Evolutionary conservation across 768 basidiomycete species (phyloP).

Genomic region (Trametopsis cervina): DNA sequence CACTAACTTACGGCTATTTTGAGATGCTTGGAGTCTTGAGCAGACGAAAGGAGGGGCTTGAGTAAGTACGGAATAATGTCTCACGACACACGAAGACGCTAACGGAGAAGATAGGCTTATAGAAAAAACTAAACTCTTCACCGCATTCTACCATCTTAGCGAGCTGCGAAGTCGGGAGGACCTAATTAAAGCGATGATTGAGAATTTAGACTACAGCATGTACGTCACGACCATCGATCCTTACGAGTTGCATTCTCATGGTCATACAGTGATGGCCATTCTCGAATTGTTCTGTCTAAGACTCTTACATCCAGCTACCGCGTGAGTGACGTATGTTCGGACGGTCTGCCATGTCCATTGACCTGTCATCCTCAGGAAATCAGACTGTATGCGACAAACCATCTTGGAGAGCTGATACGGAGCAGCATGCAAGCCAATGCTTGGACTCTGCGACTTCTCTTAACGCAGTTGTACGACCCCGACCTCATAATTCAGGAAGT

Average conservation of each 20-base stretch:
- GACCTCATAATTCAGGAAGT: slow-evolving; percentile 84
- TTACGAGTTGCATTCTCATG: slow-evolving; percentile 9
- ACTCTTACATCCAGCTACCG: slow-evolving; percentile 91
- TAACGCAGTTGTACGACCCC: slow-evolving; percentile 95
- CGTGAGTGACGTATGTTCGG: slow-evolving; percentile 34
- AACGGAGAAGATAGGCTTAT: slow-evolving; percentile 78
- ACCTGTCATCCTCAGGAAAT: slow-evolving; percentile 51
- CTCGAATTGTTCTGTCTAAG: slow-evolving; percentile 89
- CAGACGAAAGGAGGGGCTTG: slow-evolving; percentile 82
- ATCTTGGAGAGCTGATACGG: slow-evolving; percentile 77
- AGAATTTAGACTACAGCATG: slow-evolving; percentile 88
- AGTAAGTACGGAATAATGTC: slow-evolving; percentile 53
- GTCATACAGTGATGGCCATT: slow-evolving; percentile 76
- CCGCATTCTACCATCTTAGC: slow-evolving; percentile 90
- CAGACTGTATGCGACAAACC: slow-evolving; percentile 81
- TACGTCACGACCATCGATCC: slow-evolving; percentile 38
- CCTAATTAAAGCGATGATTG: slow-evolving; percentile 84
- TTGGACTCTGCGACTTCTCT: slow-evolving; percentile 86
- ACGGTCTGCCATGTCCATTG: background rate
- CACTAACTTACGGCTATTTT: slow-evolving; percentile 87
- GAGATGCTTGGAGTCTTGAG: slow-evolving; percentile 93
- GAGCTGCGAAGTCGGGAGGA: slow-evolving; percentile 90
- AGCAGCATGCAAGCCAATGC: slow-evolving; percentile 56
- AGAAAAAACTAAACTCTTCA: slow-evolving; percentile 90
- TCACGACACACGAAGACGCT: too few relatives aligned